A percentile compares a stretch with the other conserved stretches of the same genome.
Evolutionary conservation across 495 filamentous ascomycete genomes (phyloP).

Genomic region (Astrothelium macrocarpum): DNA sequence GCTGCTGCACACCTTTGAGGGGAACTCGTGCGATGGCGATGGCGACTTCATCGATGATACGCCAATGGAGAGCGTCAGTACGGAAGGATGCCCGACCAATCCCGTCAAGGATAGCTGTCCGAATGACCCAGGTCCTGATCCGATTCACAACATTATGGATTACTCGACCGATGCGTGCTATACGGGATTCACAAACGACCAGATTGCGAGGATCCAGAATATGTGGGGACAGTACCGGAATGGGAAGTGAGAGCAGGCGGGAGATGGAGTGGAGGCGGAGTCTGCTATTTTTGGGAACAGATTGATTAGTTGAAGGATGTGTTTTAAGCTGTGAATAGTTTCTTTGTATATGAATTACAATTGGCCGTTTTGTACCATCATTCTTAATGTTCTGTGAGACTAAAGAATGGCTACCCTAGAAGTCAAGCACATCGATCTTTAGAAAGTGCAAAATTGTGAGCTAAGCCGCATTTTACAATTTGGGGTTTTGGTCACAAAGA

Average conservation of each 20-base stretch:
- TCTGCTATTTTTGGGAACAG: background rate
- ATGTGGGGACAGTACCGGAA: conserved; percentile 29
- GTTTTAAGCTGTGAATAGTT: background rate
- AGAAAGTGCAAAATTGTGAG: no score
- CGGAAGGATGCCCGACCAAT: conserved; percentile 48
- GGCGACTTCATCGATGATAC: conserved; percentile 54
- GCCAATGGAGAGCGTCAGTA: conserved; percentile 41
- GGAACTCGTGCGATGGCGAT: conserved; percentile 41
- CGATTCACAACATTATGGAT: conserved; percentile 60
- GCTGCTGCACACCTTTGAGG: conserved; percentile 58
- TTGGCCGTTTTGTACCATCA: background rate
- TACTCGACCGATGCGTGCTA: conserved; percentile 47
- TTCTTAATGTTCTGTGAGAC: no score
- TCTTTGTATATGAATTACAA: background rate
- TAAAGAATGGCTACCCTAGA: no score
- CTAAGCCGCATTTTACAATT: no score
- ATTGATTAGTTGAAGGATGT: background rate
- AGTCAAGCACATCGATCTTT: no score
- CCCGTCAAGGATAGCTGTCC: conserved; percentile 45
- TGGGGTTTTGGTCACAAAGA: no score
- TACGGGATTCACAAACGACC: conserved; percentile 23
- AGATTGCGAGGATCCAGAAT: conserved; percentile 25
- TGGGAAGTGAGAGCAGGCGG: conserved; percentile 16
- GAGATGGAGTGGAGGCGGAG: background rate
- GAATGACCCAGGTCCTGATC: conserved; percentile 38